Evolutionary conservation across 805 yeast species (phyloP).

Genomic region (Sugiyamaella mastotermitis): DNA sequence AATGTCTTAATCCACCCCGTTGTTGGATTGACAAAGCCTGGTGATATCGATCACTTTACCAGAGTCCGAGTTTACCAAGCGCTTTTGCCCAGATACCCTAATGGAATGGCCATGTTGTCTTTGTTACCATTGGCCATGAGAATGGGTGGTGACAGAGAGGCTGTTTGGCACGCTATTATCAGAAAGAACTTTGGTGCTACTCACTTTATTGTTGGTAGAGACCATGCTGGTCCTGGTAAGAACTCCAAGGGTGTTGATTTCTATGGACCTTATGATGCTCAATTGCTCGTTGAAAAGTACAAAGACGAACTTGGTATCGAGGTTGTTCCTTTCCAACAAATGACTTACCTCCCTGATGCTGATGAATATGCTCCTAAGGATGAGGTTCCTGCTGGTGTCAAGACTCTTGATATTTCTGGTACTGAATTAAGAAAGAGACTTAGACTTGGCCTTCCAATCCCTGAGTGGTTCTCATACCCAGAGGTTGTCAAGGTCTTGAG

Average conservation of each 20-base stretch:
- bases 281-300: constrained; percentile 72
- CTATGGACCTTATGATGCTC: constrained; percentile 97
- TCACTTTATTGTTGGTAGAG: constrained; percentile 96
- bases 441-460: constrained; percentile 81
- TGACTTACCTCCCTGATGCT: constrained; percentile 90
- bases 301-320: constrained; percentile 76
- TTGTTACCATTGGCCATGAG: constrained; percentile 94
- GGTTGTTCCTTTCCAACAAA: constrained; percentile 96
- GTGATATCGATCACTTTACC: constrained; percentile 96
- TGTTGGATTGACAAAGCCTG: constrained; percentile 94
- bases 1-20: constrained; percentile 92
- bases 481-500: constrained; percentile 90
- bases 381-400: constrained; percentile 71
- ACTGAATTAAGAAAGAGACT: constrained; percentile 87
- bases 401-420: constrained; percentile 88
- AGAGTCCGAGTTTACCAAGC: constrained; percentile 94
- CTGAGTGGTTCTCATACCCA: constrained; percentile 96
- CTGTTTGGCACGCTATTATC: constrained; percentile 96
- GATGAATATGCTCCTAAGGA: constrained; percentile 95
- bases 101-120: constrained; percentile 86
- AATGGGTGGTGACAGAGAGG: constrained; percentile 99
- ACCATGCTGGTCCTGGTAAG: constrained; percentile 95
- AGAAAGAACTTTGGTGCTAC: constrained; percentile 96
- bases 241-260: constrained; percentile 87
- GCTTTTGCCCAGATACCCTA: constrained; percentile 86